A percentile compares a stretch with the other conserved stretches of the same genome.
Evolutionary conservation across 2,329 filamentous ascomycete genomes (phyloP).

Genomic region (Elsinoe australis): DNA sequence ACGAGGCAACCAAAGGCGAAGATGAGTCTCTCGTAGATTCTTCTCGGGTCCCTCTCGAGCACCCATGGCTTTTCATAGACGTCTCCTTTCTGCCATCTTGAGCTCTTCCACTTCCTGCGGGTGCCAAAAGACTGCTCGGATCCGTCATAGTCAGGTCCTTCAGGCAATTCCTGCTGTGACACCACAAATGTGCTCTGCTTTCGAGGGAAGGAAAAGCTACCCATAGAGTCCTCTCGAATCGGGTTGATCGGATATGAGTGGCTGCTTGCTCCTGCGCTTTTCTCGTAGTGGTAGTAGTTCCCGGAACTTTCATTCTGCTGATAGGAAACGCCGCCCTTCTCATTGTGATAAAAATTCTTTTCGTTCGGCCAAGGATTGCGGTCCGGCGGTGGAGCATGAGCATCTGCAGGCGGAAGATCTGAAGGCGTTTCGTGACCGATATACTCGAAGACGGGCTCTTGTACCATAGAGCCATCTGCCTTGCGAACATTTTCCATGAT

Average conservation of each 20-base stretch:
- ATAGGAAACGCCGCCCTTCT: no score
- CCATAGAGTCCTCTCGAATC: constrained; percentile 9
- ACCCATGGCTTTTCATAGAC: constrained; percentile 20
- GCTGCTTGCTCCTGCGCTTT: not conserved
- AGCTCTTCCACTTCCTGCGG: constrained; percentile 13
- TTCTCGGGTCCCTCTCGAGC: constrained; percentile 17
- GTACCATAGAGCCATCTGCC: constrained; percentile 8
- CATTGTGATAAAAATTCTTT: constrained; percentile 6
- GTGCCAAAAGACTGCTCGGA: not conserved
- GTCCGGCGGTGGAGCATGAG: constrained; percentile 8
- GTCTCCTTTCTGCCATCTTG: constrained; percentile 10
- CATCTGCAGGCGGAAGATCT: constrained; percentile 1
- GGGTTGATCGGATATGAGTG: constrained; percentile 5
- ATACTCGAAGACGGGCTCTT: constrained; percentile 7
- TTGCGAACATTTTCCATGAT: constrained; percentile 14
- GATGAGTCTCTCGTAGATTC: constrained; percentile 14
- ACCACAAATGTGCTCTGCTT: constrained; percentile 15
- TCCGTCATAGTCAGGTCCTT: not conserved
- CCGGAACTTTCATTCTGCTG: no score
- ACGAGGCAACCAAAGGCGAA: constrained; percentile 17
- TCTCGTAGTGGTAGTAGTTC: no score
- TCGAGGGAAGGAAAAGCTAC: constrained; percentile 6
- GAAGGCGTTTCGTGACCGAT: constrained; percentile 1
- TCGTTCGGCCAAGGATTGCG: constrained; percentile 12
- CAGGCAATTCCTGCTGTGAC: not conserved